Evolutionary conservation across 352 stramenopile species (phyloP).

Genomic region (Phytophthora agathidicida): DNA sequence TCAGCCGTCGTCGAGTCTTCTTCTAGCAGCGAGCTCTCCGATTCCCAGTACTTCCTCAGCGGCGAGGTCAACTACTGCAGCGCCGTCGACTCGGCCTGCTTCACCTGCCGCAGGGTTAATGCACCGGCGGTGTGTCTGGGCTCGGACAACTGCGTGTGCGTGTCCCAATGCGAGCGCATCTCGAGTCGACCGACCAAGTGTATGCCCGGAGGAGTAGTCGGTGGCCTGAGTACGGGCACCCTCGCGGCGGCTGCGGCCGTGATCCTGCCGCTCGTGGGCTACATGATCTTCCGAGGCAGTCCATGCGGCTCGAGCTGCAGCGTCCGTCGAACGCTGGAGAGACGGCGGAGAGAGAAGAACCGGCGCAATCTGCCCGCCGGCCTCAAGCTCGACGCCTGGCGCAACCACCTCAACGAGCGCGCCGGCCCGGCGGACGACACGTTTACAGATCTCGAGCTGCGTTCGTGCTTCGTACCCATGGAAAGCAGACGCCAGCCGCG

Average conservation of each 20-base stretch:
- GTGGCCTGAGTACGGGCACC: not conserved
- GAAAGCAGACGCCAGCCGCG: conserved; percentile 7
- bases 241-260: conserved; percentile 14
- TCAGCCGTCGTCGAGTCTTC: not conserved
- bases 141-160: conserved; percentile 15
- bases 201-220: not conserved
- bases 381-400: conserved; percentile 30
- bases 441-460: conserved; percentile 30
- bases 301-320: conserved; percentile 12
- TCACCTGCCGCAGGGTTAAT: conserved; percentile 16
- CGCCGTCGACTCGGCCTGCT: conserved; percentile 15
- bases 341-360: conserved; percentile 5
- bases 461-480: conserved; percentile 36
- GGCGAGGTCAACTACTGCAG: conserved; percentile 22
- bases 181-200: conserved; percentile 22
- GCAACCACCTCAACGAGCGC: conserved; percentile 24
- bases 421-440: conserved; percentile 16
- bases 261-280: conserved; percentile 19
- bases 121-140: conserved; percentile 16
- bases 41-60: conserved; percentile 12
- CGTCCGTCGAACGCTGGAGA: conserved; percentile 1
- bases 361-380: conserved; percentile 11
- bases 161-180: conserved; percentile 26
- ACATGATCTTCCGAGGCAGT: conserved; percentile 23
- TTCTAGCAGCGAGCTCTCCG: not conserved